Evolutionary conservation across 345 rosid species (phyloP).

Genomic region (thale cress (Arabidopsis thaliana)): TAIR10.1 NC_003074.8:22099001-22099500

Average conservation of each 20-base stretch:
- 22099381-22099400: slow-evolving; percentile 90
- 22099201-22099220: slow-evolving; percentile 94
- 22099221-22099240: slow-evolving; percentile 87
- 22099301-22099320: slow-evolving; percentile 66
- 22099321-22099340: slow-evolving; percentile 82
- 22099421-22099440: not conserved
- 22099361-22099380: slow-evolving; percentile 68
- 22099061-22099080: slow-evolving; percentile 92
- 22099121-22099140: slow-evolving; percentile 36
- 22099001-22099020: slow-evolving; percentile 8
- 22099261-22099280: slow-evolving; percentile 70
- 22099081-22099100: slow-evolving; percentile 90
- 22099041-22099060: slow-evolving; percentile 22
- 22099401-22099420: slow-evolving; percentile 45
- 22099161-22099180: slow-evolving; percentile 9
- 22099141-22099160: slow-evolving; percentile 14
- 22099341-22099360: slow-evolving; percentile 60
- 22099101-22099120: slow-evolving; percentile 76
- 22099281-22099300: slow-evolving; percentile 79
- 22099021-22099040: slow-evolving; percentile 11
- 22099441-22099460: slow-evolving; percentile 11
- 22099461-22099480: slow-evolving; percentile 31
- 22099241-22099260: slow-evolving; percentile 78
- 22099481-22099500: slow-evolving; percentile 16
- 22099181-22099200: slow-evolving; percentile 42